Base-by-base conservation (phyloP, 1,284 basidiomycete genomes). In the Ustilago crameri region DNA sequence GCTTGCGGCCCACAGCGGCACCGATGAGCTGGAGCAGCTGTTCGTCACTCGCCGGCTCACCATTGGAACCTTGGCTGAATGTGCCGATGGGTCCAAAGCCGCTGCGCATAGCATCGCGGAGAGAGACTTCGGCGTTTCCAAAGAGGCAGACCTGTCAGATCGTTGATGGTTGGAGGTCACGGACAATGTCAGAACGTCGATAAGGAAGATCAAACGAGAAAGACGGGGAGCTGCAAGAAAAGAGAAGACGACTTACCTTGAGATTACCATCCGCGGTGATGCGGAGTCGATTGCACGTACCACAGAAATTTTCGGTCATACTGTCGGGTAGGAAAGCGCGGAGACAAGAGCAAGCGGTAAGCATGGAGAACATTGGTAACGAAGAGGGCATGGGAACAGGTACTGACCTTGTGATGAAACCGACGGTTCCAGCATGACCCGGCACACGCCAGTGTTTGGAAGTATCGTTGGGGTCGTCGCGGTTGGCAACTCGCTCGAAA, bases 231-330 rank as follows among this genome's bases (percentile, higher is more conserved):
- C 5, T 32, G 15, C 14, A 8, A 23, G 22, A n/a, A n/a, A 8
- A 14, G 8, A 47, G 18, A 4, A 45, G 23, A 15, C 12, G 17
- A 48, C 84, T 75, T 75, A 89, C 92, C 87, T 94, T 95, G 78
- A 95, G 91, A 81, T 93, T 89, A 5, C 93, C 93, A 80, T 95
- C 93, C 15, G 92, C 91, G 30, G 91, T 93, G 49, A 95, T 86
- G 41, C 93, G 87, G 54, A 94, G 85, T 66, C 92, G 87, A 80
- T 93, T 93, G 84, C 93, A 95, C 2, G 90, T 89, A 4, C 88
- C 87, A 83, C 93, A 94, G 79, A 95, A 93, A 83, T 93, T 92
- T 82, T 95, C 92, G 27, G 92, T 93, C 78, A 80, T 80, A 45
- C 78, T 78, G 56, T 23, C 14, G 42, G 14, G 35, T 26, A 35